These are phyloP conservation scores for Gossypium arboreum DNA, from an alignment of 345 rosid genomes.

Conservation along the genomic window DNA sequence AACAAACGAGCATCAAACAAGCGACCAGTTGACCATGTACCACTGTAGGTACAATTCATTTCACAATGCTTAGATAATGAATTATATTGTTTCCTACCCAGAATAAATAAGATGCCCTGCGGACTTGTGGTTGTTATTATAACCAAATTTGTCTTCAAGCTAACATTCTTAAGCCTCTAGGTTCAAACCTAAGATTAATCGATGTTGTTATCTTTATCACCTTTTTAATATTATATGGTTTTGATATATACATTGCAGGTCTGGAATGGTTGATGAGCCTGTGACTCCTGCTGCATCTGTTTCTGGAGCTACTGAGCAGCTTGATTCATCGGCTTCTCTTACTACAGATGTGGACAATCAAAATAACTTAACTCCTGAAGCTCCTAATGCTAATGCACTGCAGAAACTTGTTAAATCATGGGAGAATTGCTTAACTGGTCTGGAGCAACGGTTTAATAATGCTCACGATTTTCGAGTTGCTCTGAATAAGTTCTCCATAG, in stretches of 20 bases:
- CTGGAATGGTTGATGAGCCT: conserved; percentile 5
- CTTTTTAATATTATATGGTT: conserved; percentile 3
- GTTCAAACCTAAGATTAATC: neutral
- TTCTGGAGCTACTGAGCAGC: conserved; percentile 3
- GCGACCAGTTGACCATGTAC: neutral
- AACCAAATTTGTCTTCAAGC: conserved; percentile 4
- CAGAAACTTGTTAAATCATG: conserved; percentile 34
- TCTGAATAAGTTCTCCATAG: conserved; percentile 48
- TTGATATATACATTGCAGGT: conserved; percentile 1
- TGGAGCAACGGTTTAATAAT: conserved; percentile 50
- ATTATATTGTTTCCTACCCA: neutral
- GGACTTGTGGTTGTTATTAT: conserved; percentile 5
- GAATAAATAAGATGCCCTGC: neutral
- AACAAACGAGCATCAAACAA: conserved; percentile 10
- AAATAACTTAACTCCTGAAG: conserved; percentile 5
- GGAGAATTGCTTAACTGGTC: conserved; percentile 49
- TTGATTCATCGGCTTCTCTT: conserved; percentile 11
- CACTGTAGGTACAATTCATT: conserved; percentile 6
- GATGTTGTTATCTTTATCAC: neutral
- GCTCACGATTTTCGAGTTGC: conserved; percentile 52
- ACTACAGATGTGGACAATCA: conserved; percentile 15
- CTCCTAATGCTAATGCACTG: conserved; percentile 11
- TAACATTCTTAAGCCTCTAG: neutral
- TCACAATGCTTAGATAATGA: neutral
- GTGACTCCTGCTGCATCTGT: neutral